Evolutionary conservation across 2,329 filamentous ascomycete species (phyloP), one percentile per base, ranked within the genome.

Genomic region (Hypoxylon sp.): DNA sequence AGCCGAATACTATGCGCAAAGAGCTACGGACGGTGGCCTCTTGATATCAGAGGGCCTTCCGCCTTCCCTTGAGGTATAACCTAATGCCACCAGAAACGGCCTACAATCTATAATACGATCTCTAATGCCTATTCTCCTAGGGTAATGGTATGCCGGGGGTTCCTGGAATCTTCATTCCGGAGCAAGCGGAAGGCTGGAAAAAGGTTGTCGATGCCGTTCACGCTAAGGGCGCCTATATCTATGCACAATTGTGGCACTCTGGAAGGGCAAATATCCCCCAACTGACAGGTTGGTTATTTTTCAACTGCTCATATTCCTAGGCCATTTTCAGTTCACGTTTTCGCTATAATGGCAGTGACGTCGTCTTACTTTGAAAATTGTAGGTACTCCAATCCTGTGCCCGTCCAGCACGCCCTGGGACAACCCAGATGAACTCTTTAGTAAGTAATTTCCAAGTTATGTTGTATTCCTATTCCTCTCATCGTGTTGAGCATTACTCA

Each of bases 261-360:
- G 56, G 56, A 3, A 59, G 56, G 32, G 44, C 56, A 31, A 59
- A 59, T 51, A 59, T 59, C 13, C 56, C 56, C 29, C 56, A 59
- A 2, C 21, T 59, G 19, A 59, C 56, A 44, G 56, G 56, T 51
- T 17, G 3, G 56, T 44, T 15, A 17, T 24, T 3, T 17, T 31
- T 13, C 32, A 32, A 10, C 15, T 27, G 15, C 37, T 0, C 32
- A 13, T 35, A 35, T 13, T 35, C 3, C 32, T 35, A 10, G 32
- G 13, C 5, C 32, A 35, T 35, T 35, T 35, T 35, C 32, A 35
- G 32, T 4, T 35, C 32, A 35, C 13, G 32, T 15, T 37, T 15
- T 37, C 32, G 15, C 10, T 15, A 15, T 37, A 15, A 37, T 15
- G 15, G 32, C 6, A 17, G 4, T 19, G 8, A 7, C 7, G 24